Conservation (phyloP, 345 rosid species). For the Excoecaria agallocha region DNA sequence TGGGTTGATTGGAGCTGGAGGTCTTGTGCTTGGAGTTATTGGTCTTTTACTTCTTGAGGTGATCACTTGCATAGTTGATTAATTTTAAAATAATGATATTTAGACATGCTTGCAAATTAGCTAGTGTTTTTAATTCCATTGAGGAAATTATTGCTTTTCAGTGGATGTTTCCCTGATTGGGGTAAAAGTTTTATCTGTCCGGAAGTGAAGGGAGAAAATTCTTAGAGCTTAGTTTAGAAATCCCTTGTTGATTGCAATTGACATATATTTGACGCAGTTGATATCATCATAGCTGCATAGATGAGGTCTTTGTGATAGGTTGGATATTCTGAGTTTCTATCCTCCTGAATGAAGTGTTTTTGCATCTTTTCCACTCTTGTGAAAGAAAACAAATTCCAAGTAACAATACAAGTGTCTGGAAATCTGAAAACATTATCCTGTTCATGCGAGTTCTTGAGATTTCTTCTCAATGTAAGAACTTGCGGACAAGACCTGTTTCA, state of each 20-base stretch:
- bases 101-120: neutral
- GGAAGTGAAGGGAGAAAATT: neutral
- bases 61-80: neutral
- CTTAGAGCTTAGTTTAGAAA: neutral
- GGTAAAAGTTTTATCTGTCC: neutral
- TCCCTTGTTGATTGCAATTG: neutral
- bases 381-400: neutral
- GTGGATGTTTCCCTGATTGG: neutral
- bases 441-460: neutral
- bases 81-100: neutral
- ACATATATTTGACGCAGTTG: neutral
- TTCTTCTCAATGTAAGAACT: neutral
- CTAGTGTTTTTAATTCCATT: neutral
- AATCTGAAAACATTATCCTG: neutral
- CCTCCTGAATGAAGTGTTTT: no score
- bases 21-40: constrained; percentile 72
- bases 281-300: neutral
- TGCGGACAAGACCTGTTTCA: neutral
- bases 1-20: constrained; percentile 70
- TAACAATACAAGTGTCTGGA: neutral
- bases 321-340: neutral
- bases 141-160: neutral
- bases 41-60: constrained; percentile 97
- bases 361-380: neutral
- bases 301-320: neutral